Percentiles rank a stretch among this genome's conserved stretches.
phyloP scores from a whole-genome alignment of 2,329 filamentous ascomycete genomes.

The Lecanicillium sp. region DNA sequence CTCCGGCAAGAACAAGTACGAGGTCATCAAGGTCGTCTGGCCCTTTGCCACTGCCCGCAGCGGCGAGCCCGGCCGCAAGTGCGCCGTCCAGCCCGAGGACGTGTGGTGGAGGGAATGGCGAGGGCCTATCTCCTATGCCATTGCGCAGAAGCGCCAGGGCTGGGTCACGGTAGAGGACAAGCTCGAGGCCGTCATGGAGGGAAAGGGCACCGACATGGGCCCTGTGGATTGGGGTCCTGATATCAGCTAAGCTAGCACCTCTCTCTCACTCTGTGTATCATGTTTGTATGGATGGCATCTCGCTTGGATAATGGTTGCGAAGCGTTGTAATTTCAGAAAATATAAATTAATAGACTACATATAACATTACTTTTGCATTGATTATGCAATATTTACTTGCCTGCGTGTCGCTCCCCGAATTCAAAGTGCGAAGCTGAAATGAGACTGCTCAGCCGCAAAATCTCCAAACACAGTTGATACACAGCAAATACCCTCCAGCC shows the following conservation, averaged over 20 bases:
- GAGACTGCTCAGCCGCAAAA: too few relatives aligned
- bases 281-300: too few relatives aligned
- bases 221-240: constrained; percentile 38
- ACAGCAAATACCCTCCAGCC: too few relatives aligned
- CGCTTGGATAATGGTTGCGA: too few relatives aligned
- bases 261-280: not conserved
- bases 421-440: too few relatives aligned
- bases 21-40: constrained; percentile 49
- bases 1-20: constrained; percentile 44
- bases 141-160: constrained; percentile 31
- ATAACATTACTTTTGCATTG: too few relatives aligned
- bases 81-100: constrained; percentile 47
- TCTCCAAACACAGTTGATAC: too few relatives aligned
- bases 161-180: constrained; percentile 45
- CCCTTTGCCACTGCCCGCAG: constrained; percentile 44
- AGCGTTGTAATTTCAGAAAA: too few relatives aligned
- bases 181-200: constrained; percentile 45
- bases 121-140: constrained; percentile 31
- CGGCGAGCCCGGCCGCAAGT: constrained; percentile 35
- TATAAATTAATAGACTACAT: too few relatives aligned
- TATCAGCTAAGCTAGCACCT: not conserved
- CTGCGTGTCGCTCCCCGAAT: too few relatives aligned
- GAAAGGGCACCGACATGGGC: constrained; percentile 27
- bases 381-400: too few relatives aligned
- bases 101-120: constrained; percentile 42